Conservation (phyloP, 352 stramenopile genomes). For the Phytophthora sojae region DNA sequence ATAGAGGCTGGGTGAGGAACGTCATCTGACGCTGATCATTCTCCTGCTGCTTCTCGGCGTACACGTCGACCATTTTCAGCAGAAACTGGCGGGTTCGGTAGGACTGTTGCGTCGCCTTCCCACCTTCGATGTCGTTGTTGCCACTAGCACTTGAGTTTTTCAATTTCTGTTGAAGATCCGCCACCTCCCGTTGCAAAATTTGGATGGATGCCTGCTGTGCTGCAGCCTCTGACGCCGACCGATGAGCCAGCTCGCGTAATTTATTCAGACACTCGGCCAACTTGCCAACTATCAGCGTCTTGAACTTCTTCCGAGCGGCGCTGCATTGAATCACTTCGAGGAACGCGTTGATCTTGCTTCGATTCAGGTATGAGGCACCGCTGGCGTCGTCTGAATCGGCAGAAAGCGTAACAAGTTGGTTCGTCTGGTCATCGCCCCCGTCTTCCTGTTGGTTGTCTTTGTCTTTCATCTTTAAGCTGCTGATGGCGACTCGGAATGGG, state of each 20-base stretch:
- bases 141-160: slow-evolving; percentile 5
- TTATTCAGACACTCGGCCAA: slow-evolving; percentile 56
- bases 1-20: slow-evolving; percentile 55
- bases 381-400: slow-evolving; percentile 49
- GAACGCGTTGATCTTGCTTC: slow-evolving; percentile 71
- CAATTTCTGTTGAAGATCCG: slow-evolving; percentile 41
- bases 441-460: slow-evolving; percentile 31
- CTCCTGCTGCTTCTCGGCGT: slow-evolving; percentile 40
- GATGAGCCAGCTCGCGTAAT: slow-evolving; percentile 48
- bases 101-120: background rate
- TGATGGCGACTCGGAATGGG: slow-evolving; percentile 41
- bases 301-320: slow-evolving; percentile 51
- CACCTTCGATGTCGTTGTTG: background rate
- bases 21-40: slow-evolving; percentile 41
- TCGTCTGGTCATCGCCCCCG: slow-evolving; percentile 13
- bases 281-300: slow-evolving; percentile 53
- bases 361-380: slow-evolving; percentile 61
- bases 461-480: slow-evolving; percentile 19
- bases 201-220: slow-evolving; percentile 43
- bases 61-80: slow-evolving; percentile 53
- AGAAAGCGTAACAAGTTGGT: slow-evolving; percentile 33
- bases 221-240: slow-evolving; percentile 42
- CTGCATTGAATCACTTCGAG: slow-evolving; percentile 61
- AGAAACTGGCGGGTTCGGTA: slow-evolving; percentile 42
- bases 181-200: slow-evolving; percentile 49